These are phyloP conservation scores for Amauroascus niger DNA, from an alignment of 2,329 filamentous ascomycete species.

Conservation along the genomic window DNA sequence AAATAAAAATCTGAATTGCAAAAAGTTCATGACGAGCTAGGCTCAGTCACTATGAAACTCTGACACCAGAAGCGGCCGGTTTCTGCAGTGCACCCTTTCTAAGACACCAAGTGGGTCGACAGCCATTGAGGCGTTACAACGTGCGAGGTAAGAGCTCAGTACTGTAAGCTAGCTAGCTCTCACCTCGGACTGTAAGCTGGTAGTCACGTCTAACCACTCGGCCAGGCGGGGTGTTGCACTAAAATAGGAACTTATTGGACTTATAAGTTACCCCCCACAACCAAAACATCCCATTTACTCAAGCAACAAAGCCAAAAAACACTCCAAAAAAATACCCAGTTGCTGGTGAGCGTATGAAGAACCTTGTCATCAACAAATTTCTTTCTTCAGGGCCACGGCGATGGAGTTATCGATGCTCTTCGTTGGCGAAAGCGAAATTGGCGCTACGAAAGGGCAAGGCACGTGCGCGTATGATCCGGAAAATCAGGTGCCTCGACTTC, in stretches of 20 bases:
- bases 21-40: conserved; percentile 6
- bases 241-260: background rate
- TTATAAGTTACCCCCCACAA: background rate
- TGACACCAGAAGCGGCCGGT: conserved; percentile 5
- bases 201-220: conserved; percentile 4
- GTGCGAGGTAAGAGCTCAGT: background rate
- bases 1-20: background rate
- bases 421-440: no score
- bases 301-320: background rate
- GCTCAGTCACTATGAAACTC: conserved; percentile 5
- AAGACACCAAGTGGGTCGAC: background rate
- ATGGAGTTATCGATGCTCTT: background rate
- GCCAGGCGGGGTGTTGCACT: background rate
- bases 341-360: background rate
- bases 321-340: background rate
- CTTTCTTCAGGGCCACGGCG: background rate
- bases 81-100: background rate
- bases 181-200: no score
- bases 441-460: background rate
- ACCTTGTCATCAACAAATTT: background rate
- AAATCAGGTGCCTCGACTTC: background rate
- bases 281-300: background rate
- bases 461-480: background rate
- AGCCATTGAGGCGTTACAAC: conserved; percentile 6
- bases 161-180: conserved; percentile 7